Base-by-base conservation (phyloP, 1,284 basidiomycete genomes). In the Xerocomus amazonicus region DNA sequence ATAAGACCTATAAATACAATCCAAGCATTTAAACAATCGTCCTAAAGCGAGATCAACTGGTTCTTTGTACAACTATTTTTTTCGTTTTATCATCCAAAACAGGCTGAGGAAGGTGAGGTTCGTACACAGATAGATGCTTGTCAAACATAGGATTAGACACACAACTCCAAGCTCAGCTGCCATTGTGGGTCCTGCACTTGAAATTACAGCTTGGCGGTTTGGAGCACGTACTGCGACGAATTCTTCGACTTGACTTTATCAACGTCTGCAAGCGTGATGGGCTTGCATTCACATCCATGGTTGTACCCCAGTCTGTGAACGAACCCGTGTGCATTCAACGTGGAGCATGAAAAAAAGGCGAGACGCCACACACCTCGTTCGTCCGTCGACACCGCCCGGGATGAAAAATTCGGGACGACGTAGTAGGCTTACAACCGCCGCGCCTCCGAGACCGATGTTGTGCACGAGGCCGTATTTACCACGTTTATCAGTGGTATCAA, bases 401-500 rank as follows among this genome's bases (percentile, higher is more conserved):
- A 77, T 75, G 65, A 71, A 91, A 66, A 90, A 90, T 47, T 85
- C 83, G 12, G 29, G 29, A 31, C 29, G 29, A 12, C 29, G 29
- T 6, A 31, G 12, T 31, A 31, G 29, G 19, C 19, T 85, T 48
- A 88, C 80, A n/a, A 90, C 85, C 10, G 80, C 85, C 5, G 86
- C 85, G 27, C 88, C 86, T 45, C 90, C 90, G 17, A 92, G 76
- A 23, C 89, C 90, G 46, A 93, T 74, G 63, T 94, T 94, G 59
- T 94, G 91, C 5, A 90, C 82, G 10, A 94, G 73, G 2, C 87
- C 90, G 58, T 80, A 87, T 64, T 92, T 88, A 9, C 87, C 87
- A 44, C 84, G 82, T 57, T 73, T 73, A 62, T 88, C 84, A 6
- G 73, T 43, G 2, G 65, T 72, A 52, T 82, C 76, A 53, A 89